Evolutionary conservation across 140 eudicot species (phyloP).

Genomic region (Cichorium intybus): DNA sequence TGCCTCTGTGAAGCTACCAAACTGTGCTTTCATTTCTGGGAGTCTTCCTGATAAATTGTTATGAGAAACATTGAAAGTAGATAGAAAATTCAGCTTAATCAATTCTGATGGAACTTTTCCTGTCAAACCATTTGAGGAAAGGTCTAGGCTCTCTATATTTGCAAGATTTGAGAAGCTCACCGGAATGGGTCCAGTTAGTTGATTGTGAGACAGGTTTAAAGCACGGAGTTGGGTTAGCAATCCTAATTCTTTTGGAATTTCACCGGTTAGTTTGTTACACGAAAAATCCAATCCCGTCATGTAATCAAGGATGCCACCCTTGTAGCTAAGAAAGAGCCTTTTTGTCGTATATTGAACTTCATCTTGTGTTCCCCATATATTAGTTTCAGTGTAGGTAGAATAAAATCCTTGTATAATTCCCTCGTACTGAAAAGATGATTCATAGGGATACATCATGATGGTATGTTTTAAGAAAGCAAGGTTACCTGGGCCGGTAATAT

Average conservation of each 20-base stretch:
- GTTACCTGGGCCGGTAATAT: not conserved
- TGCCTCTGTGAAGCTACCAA: slow-evolving; percentile 17
- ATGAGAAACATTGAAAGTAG: slow-evolving; percentile 15
- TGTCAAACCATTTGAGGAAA: slow-evolving; percentile 27
- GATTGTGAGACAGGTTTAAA: slow-evolving; percentile 33
- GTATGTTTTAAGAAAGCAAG: not conserved
- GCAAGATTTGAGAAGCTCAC: slow-evolving; percentile 12
- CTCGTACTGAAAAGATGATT: not conserved
- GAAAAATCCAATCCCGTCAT: slow-evolving; percentile 34
- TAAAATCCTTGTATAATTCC: not conserved
- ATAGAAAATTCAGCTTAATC: not conserved
- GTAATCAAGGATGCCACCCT: slow-evolving; percentile 22
- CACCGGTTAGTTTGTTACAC: slow-evolving; percentile 24
- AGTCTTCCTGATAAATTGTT: slow-evolving; percentile 28
- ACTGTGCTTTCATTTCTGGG: slow-evolving; percentile 30
- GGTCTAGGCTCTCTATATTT: slow-evolving; percentile 18
- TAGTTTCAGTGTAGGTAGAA: no score
- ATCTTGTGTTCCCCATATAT: not conserved
- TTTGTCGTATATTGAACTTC: slow-evolving; percentile 27
- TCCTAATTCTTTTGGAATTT: slow-evolving; percentile 26
- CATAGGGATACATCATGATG: not conserved
- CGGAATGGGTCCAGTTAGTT: slow-evolving; percentile 23
- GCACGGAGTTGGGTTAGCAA: not conserved
- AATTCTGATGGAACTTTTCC: slow-evolving; percentile 24
- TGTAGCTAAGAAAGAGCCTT: not conserved